A percentile compares a stretch with the other conserved stretches of the same genome.
Evolutionary conservation across 83 land plant genomes (phyloP).

Genomic region (Picea engelmannii): DNA sequence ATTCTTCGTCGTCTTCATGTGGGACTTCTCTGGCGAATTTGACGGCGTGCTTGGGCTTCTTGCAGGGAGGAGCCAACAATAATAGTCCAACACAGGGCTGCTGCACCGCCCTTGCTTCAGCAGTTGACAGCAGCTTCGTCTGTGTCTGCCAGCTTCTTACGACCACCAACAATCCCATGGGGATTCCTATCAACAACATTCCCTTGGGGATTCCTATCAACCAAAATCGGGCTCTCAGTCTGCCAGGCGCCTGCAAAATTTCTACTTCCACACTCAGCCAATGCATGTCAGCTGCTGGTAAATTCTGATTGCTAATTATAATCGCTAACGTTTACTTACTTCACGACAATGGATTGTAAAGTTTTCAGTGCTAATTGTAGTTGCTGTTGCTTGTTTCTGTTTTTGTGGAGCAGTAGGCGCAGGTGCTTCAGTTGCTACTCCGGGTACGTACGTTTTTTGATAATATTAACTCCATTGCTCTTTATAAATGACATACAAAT

Average conservation of each 20-base stretch:
- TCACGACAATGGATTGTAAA: no score
- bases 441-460: no score
- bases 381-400: no score
- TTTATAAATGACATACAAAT: no score
- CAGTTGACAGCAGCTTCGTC: neutral
- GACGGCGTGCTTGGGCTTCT: neutral
- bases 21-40: neutral
- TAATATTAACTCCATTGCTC: no score
- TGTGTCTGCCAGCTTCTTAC: neutral
- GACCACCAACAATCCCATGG: constrained; percentile 12
- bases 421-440: no score
- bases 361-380: no score
- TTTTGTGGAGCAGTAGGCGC: no score
- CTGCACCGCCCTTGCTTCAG: neutral
- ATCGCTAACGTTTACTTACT: no score
- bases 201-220: constrained; percentile 14
- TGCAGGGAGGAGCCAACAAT: neutral
- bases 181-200: constrained; percentile 5
- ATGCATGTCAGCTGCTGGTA: constrained; percentile 13
- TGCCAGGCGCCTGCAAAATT: constrained; percentile 41
- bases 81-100: neutral
- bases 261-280: constrained; percentile 32
- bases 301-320: no score
- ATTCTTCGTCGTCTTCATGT: neutral
- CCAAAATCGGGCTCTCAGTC: constrained; percentile 36